Conservation (phyloP, 2,329 filamentous ascomycete species). For the Calonectria honghensis region DNA sequence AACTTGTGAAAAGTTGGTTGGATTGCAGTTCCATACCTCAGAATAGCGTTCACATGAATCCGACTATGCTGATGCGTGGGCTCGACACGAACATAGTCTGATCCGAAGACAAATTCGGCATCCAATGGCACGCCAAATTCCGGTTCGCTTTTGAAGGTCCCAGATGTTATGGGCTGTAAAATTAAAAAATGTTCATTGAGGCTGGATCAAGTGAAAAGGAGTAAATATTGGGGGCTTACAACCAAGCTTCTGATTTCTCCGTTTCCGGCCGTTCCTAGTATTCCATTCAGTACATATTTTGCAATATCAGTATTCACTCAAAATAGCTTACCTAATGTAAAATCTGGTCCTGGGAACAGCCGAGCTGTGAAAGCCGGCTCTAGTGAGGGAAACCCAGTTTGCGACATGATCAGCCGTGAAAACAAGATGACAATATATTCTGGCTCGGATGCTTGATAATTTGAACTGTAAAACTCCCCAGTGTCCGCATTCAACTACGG, state of each 20-base stretch:
- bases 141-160: slow-evolving; percentile 12
- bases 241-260: not conserved
- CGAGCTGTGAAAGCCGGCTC: slow-evolving; percentile 26
- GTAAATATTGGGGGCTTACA: not conserved
- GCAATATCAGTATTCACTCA: too few species aligned
- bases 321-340: not conserved
- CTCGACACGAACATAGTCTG: slow-evolving; percentile 18
- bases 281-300: not conserved
- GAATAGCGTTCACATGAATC: slow-evolving; percentile 28
- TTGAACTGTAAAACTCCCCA: not conserved
- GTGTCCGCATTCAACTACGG: not conserved
- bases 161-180: slow-evolving; percentile 22
- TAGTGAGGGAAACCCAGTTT: slow-evolving; percentile 1
- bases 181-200: too few species aligned
- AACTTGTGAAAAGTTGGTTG: not conserved
- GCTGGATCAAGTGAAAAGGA: too few species aligned
- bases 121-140: slow-evolving; percentile 16
- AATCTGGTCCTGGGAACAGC: not conserved
- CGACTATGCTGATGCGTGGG: slow-evolving; percentile 19
- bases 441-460: not conserved
- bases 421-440: not conserved
- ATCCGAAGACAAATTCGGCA: slow-evolving; percentile 31
- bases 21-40: not conserved
- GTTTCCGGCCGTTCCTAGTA: not conserved
- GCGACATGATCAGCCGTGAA: not conserved